phyloP scores from a whole-genome alignment of 805 yeast species.

The Metschnikowia vanudenii region DNA sequence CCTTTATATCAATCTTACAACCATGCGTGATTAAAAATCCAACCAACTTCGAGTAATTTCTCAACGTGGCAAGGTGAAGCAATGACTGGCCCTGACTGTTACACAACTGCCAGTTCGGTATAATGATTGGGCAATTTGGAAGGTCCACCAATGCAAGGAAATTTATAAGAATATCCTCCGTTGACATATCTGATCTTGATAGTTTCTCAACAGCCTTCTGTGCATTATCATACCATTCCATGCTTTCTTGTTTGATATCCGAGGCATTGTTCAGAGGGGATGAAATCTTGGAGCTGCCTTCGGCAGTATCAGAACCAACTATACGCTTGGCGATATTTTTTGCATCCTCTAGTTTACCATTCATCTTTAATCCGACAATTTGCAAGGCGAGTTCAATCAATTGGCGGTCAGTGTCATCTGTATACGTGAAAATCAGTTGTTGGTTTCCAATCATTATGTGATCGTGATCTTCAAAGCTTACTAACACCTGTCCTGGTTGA shows the following conservation, averaged over 20 bases:
- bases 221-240: slow-evolving; percentile 54
- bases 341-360: slow-evolving; percentile 93
- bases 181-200: slow-evolving; percentile 43
- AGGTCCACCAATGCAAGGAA: slow-evolving; percentile 59
- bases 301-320: slow-evolving; percentile 58
- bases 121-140: slow-evolving; percentile 58
- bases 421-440: slow-evolving; percentile 78
- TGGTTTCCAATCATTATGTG: slow-evolving; percentile 30
- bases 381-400: slow-evolving; percentile 92
- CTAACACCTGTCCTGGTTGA: slow-evolving; percentile 87
- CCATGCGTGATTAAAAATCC: slow-evolving; percentile 65
- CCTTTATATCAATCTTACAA: slow-evolving; percentile 67
- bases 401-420: slow-evolving; percentile 94
- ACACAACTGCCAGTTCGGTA: slow-evolving; percentile 78
- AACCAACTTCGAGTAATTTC: slow-evolving; percentile 65
- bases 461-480: slow-evolving; percentile 66
- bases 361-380: slow-evolving; percentile 95
- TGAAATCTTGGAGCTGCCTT: slow-evolving; percentile 23
- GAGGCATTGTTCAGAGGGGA: slow-evolving; percentile 11
- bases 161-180: slow-evolving; percentile 49
- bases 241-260: slow-evolving; percentile 23
- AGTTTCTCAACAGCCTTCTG: slow-evolving; percentile 49
- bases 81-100: slow-evolving; percentile 84
- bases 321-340: slow-evolving; percentile 88
- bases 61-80: slow-evolving; percentile 79